Evolutionary conservation across 1,139 yeast genomes (phyloP).

Genomic region (Sugiyamaella pinicola): DNA sequence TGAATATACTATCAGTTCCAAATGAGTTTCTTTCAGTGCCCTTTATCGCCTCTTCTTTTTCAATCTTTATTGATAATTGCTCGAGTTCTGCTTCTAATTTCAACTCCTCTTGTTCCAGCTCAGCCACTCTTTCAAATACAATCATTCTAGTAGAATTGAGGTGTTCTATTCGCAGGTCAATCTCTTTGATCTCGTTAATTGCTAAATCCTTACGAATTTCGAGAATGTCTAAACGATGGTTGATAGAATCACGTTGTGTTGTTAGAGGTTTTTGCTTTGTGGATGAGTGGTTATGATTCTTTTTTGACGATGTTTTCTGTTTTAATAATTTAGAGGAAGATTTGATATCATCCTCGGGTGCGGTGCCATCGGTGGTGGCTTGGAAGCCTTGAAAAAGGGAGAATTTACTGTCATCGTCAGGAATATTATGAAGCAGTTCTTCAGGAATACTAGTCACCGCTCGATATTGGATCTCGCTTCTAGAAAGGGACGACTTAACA

Average conservation of each 20-base stretch:
- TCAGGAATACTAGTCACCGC: slow-evolving; percentile 56
- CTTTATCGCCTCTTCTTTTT: slow-evolving; percentile 4
- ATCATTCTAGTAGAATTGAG: slow-evolving; percentile 53
- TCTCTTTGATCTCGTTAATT: slow-evolving; percentile 61
- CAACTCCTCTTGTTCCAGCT: slow-evolving; percentile 60
- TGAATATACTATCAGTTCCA: not conserved
- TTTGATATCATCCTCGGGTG: slow-evolving; percentile 37
- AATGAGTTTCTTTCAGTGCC: slow-evolving; percentile 10
- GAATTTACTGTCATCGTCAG: slow-evolving; percentile 44
- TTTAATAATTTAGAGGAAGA: slow-evolving; percentile 11
- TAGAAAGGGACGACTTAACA: slow-evolving; percentile 36
- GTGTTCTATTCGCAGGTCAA: slow-evolving; percentile 58
- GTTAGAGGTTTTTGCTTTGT: slow-evolving; percentile 1
- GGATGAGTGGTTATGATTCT: not conserved
- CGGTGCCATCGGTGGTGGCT: slow-evolving; percentile 47
- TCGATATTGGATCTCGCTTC: slow-evolving; percentile 37
- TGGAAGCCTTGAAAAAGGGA: slow-evolving; percentile 69
- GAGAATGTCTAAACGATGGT: slow-evolving; percentile 54
- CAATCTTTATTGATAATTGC: slow-evolving; percentile 41
- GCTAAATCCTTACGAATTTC: slow-evolving; percentile 67
- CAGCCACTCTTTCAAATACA: slow-evolving; percentile 59
- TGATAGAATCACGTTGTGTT: slow-evolving; percentile 36
- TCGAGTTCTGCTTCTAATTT: slow-evolving; percentile 52
- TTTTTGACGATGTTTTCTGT: not conserved
- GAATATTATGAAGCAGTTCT: slow-evolving; percentile 56